Base-by-base conservation (phyloP, 345 rosid species). In the Passiflora organensis region DNA sequence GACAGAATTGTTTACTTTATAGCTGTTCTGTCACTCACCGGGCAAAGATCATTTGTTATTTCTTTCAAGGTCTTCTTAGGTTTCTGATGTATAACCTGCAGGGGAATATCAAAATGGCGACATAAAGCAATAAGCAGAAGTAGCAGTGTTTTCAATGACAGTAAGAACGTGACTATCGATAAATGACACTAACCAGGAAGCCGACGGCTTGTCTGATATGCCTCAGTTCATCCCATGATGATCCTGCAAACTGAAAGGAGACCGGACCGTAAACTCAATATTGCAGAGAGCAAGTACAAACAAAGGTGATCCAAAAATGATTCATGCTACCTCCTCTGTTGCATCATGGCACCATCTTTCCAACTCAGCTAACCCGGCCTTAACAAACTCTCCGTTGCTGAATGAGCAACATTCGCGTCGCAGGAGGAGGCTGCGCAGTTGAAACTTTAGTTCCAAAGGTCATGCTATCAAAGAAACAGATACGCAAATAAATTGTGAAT, bases 151-250 rank as follows among this genome's bases (percentile, higher is more conserved):
- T 38, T 12, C 6, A 10, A 43, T 5, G 20, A 5, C 10, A 10
- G 13, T 19, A 6, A 0, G 34, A 28, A 28, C 8, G 34, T 28
- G 34, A 8, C 34, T 16, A 51, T 15, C 6, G 18, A 6, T 41
- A 41, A 15, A 16, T 48, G 16, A 37, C 23, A 28, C 56, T 43
- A 65, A 90, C 97, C 66, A 90, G 79, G 85, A 90, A 87, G 39
- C 95, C 97, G 43, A 90, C 91, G 42, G 96, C 97, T 76, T 90
- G 97, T 62, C 97, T 81, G 50, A 90, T 87, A 67, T 90, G 97
- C 75, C 79, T 80, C 68, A 90, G 62, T 74, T 90, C 97, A 78
- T 90, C 97, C 95, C 97, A 90, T 22, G 95, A 82, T 10, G 83
- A 76, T 51, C 97, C 97, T 46, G 85, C 88, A 75, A 46, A 13